Evolutionary conservation across 306 rosid genomes (phyloP).

Genomic region (Abrus pulchellus): DNA sequence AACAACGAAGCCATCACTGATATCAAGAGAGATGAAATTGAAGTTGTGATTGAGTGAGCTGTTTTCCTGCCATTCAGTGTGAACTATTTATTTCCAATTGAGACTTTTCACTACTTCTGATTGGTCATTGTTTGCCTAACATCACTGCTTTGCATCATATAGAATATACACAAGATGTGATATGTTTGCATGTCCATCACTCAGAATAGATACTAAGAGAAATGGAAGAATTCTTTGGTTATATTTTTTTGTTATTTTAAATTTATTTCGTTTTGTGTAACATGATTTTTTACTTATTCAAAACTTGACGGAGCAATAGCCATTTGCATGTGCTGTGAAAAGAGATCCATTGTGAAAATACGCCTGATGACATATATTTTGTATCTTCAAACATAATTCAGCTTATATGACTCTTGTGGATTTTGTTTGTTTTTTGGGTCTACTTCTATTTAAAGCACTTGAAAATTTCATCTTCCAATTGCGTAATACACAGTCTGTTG

Average conservation of each 20-base stretch:
- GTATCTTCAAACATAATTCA: background rate
- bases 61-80: constrained; percentile 32
- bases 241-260: background rate
- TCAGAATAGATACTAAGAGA: constrained; percentile 2
- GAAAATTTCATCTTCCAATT: background rate
- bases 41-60: constrained; percentile 47
- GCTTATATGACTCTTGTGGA: background rate
- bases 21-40: constrained; percentile 39
- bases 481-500: background rate
- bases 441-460: background rate
- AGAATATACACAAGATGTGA: background rate
- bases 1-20: constrained; percentile 41
- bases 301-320: background rate
- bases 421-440: too few relatives aligned
- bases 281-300: background rate
- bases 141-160: background rate
- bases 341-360: background rate
- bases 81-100: constrained; percentile 34
- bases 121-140: constrained; percentile 4
- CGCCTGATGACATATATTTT: background rate
- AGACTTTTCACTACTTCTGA: constrained; percentile 29
- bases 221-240: constrained; percentile 13
- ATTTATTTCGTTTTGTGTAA: background rate
- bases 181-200: constrained; percentile 17
- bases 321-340: constrained; percentile 4